Evolutionary conservation across 2,329 filamentous ascomycete genomes (phyloP), one percentile per base, ranked within the genome.

Genomic region (Aspergillus ochraceoroseus): DNA sequence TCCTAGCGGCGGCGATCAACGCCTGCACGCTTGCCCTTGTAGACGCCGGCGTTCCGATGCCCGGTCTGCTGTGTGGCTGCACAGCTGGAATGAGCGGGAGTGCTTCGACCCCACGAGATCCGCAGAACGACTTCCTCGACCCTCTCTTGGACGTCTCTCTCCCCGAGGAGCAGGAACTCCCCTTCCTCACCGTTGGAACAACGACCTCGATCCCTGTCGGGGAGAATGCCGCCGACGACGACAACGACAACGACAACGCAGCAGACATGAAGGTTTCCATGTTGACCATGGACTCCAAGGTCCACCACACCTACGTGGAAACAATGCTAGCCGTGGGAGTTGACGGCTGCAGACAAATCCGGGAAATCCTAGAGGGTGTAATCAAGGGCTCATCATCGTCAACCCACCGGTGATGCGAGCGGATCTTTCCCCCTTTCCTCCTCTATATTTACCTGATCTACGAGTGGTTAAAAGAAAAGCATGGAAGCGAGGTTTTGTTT

Each of bases 11-110:
- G 0, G 87, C 90, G 31, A 73, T 96, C 53, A 98, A 98, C 58
- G 92, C 92, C 3, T 79, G 85, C 0, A 95, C 90, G 0, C 78
- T 98, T 8, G 92, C 92, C 0, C 79, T 96, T 14, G 83, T 96
- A 47, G 92, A 98, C 61, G 92, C 92, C 0, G 92, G 92, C 37
- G 83, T 98, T 13, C 92, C 92, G 15, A 95, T 96, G 89, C 80
- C 82, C 2, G 87, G 94, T 60, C 94, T 95, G 61, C 77, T 96
- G 2, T 81, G 82, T 14, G 87, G 89, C 4, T 94, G 87, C 66
- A 95, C 89, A 0, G 85, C 87, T 0, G 92, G 89, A 3, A 85
- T 68, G 59, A 68, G 83, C 9, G 65, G 66, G 4, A 65, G 62
- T 38, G 66, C 66, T 9, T 67, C 64, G 17, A 68, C 64, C 3